Conservation (phyloP, 306 rosid genomes). For the Acacia melanoxylon region DNA sequence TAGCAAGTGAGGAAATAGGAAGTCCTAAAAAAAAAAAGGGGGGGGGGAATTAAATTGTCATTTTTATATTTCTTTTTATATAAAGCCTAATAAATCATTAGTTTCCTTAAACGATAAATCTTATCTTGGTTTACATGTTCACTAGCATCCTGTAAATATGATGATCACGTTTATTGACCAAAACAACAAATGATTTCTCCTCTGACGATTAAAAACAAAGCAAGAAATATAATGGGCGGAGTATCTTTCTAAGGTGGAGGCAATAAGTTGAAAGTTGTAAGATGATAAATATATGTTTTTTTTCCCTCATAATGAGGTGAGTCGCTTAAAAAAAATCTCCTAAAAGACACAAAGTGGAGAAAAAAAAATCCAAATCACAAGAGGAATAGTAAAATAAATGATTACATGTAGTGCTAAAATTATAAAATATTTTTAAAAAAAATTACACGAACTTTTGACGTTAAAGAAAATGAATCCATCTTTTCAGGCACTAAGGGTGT, state of each 20-base stretch:
- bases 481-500: neutral
- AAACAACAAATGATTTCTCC: neutral
- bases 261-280: neutral
- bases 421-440: no score
- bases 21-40: no score
- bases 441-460: no score
- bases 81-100: neutral
- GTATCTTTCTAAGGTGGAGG: neutral
- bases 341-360: neutral
- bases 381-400: no score
- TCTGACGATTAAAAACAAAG: neutral
- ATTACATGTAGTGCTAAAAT: no score
- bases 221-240: no score
- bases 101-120: neutral
- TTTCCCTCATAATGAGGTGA: neutral
- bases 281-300: neutral
- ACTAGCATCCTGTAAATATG: neutral
- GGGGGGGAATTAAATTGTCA: no score
- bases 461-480: no score
- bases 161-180: neutral
- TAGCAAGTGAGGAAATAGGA: neutral
- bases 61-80: no score
- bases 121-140: neutral
- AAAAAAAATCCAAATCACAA: no score
- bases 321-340: neutral